Conservation (phyloP, 2,329 filamentous ascomycete species). For the Pseudocercospora fuligena region DNA sequence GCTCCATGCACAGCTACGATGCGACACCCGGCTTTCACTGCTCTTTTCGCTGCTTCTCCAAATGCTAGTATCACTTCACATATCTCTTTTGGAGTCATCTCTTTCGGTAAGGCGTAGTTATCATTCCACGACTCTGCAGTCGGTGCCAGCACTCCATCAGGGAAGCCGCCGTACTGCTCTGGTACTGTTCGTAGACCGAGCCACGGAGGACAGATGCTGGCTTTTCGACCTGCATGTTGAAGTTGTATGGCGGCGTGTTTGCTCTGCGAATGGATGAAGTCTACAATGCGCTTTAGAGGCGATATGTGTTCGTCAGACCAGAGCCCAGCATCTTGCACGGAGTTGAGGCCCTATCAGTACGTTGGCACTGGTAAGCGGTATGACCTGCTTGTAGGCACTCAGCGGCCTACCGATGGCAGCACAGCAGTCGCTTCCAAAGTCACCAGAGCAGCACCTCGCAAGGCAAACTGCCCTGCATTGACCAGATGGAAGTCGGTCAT, state of each 20-base stretch:
- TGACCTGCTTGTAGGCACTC: neutral
- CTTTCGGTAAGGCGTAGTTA: constrained; percentile 7
- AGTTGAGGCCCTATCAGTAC: constrained; percentile 1
- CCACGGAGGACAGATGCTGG: neutral
- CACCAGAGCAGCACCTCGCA: neutral
- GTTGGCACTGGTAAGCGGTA: neutral
- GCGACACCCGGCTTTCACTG: constrained; percentile 61
- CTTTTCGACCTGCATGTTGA: neutral
- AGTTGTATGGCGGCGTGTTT: neutral
- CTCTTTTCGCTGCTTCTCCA: constrained; percentile 54
- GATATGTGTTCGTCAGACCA: constrained; percentile 1
- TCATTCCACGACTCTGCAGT: constrained; percentile 6
- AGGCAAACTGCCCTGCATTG: neutral
- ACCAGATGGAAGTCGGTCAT: constrained; percentile 17
- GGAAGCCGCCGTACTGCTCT: constrained; percentile 2
- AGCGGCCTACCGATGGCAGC: constrained; percentile 7
- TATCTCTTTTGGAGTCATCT: constrained; percentile 53
- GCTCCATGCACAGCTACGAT: constrained; percentile 57
- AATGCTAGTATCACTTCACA: constrained; percentile 42
- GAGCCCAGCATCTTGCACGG: neutral
- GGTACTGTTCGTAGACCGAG: constrained; percentile 3
- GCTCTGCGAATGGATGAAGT: constrained; percentile 1
- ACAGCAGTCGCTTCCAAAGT: neutral
- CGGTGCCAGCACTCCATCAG: neutral
- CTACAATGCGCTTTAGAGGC: neutral